Evolutionary conservation across 2,329 filamentous ascomycete genomes (phyloP), one percentile per base, ranked within the genome.

Genomic region (Stagonosporopsis vannaccii): DNA sequence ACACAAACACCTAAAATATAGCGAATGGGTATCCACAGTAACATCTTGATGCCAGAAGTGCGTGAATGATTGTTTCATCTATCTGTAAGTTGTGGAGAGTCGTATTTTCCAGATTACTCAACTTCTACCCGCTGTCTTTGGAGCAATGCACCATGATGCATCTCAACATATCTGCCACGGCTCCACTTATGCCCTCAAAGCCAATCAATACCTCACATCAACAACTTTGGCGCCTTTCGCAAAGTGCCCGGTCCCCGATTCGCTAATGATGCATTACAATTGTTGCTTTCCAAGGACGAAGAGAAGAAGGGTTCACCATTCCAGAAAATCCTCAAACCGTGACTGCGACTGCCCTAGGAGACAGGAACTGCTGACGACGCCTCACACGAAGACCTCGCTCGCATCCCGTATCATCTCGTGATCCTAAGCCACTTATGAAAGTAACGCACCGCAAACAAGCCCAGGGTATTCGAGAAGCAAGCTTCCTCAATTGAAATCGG

Each of bases 401-500:
- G 22, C 41, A 45, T 30, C 30, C 28, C 15, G 39, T 40, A 15
- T n/a, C 28, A 26, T 37, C 36, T 37, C n/a, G 37, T 44, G 33
- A 26, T 32, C 12, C 35, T 33, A 23, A 8, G 42, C 26, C n/a
- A 11, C 19, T 28, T 37, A 30, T 39, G 15, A 47, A 41, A 43
- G 17, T 48, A 30, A 47, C 32, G 43, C 53, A 51, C 32, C 39
- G 53, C 53, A 43, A 51, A 40, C 11, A 39, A 47, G 53, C 48
- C 48, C 20, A 43, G 63, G 63, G 63, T 68, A 66, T 68, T 59
- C 56, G 55, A 48, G 57, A 58, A 59, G 49, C 57, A 62, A 60
- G 53, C 33, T 56, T 59, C 44, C 55, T 68, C 69, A 77, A 48
- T 90, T 89, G 79, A 96, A 96, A 77, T 97, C 92, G 58, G 91